These are phyloP conservation scores for Sarocladiaceae sp. DNA, from an alignment of 2,329 filamentous ascomycete species.

Conservation along the genomic window DNA sequence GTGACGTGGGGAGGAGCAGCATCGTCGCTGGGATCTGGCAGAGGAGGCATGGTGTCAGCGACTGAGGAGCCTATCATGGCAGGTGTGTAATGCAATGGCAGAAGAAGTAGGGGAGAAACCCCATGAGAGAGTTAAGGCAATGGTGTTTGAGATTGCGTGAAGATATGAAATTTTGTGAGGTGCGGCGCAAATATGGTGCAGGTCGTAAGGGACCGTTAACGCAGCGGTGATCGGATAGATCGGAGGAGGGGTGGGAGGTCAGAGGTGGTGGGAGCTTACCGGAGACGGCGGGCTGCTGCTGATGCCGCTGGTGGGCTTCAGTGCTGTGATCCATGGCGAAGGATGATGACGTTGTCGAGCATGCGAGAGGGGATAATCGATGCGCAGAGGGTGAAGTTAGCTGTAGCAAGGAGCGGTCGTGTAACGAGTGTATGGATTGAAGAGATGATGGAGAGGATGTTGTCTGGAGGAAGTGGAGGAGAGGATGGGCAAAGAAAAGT, in stretches of 20 bases:
- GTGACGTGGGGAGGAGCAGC: neutral
- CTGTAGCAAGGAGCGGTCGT: neutral
- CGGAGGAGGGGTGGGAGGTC: slow-evolving; percentile 5
- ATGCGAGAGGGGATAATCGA: neutral
- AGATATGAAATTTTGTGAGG: no score
- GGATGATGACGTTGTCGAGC: slow-evolving; percentile 1
- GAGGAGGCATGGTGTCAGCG: slow-evolving; percentile 1
- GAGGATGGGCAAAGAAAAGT: neutral
- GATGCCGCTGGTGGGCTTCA: slow-evolving; percentile 8
- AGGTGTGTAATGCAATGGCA: neutral
- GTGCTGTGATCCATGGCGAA: neutral
- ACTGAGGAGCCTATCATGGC: neutral
- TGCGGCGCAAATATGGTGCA: neutral
- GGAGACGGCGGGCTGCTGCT: slow-evolving; percentile 7
- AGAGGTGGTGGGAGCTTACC: neutral
- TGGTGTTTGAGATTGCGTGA: no score
- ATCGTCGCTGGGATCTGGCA: neutral
- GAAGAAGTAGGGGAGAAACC: neutral
- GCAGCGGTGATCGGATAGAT: slow-evolving; percentile 6
- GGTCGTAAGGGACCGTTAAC: neutral
- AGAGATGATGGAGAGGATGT: neutral
- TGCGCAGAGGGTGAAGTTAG: neutral
- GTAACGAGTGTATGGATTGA: neutral
- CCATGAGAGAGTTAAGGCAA: neutral
- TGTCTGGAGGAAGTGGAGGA: neutral